Evolutionary conservation across 2,329 filamentous ascomycete genomes (phyloP), one percentile per base, ranked within the genome.

Genomic region (Scedosporium aurantiacum): DNA sequence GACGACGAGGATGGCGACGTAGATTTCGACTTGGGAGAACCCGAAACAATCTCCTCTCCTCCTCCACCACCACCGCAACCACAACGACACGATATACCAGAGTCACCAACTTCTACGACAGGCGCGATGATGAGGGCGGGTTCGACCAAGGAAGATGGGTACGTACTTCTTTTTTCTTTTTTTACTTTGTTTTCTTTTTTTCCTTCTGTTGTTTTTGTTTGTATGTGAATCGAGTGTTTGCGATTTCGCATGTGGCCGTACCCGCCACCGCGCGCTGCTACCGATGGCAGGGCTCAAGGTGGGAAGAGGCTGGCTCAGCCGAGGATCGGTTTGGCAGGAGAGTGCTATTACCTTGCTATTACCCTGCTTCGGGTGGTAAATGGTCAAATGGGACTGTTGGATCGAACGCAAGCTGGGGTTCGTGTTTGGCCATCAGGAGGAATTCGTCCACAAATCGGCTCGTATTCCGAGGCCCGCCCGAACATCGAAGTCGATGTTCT

Each of bases 1-100:
- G 81, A 80, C 37, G 73, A 80, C 45, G 81, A 84, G 61, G 81
- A 81, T 25, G 79, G 82, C 64, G 81, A 84, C 47, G 79, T 84
- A 61, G 81, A 84, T 66, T 83, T 84, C 70, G 82, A 83, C 65
- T 72, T 83, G 12, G 81, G 80, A 52, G 79, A 79, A 10, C 69
- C 70, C 14, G 58, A 72, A 67, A 55, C 72, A 71, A 64, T 69
- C 55, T 64, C 61, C 5, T 60, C 59, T 12, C 37, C 60, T 28
- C 56, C 64, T 63, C 67, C 27, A 60, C 64, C 61, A 62, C 62
- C 60, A 40, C 54, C 69, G 63, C 68, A 65, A 40, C 41, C 58
- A 43, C 28, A 60, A 45, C 14, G 50, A 32, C 32, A 43, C 27
- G 58, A 60, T n/a, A 32, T 52, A 18, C 23, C 58, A 16, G 58